Evolutionary conservation across 2,329 filamentous ascomycete species (phyloP).

Genomic region (Lecanoromycetidae sp.): DNA sequence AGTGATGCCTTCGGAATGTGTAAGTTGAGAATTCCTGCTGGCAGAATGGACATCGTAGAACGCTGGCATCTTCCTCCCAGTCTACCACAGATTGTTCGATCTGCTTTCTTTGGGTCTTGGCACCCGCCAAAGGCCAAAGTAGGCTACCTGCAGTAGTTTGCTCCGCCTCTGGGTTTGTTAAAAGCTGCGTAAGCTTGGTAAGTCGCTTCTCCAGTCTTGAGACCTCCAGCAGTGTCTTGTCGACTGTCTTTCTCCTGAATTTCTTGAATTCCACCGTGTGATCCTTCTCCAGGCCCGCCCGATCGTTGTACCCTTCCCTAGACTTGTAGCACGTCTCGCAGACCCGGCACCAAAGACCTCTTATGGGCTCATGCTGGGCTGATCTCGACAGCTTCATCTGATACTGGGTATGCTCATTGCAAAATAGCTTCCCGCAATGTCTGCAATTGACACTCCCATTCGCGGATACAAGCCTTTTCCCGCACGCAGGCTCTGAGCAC

Average conservation of each 20-base stretch:
- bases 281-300: conserved; percentile 56
- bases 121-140: conserved; percentile 46
- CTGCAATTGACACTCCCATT: conserved; percentile 86
- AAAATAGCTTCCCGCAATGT: conserved; percentile 85
- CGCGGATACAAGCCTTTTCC: conserved; percentile 61
- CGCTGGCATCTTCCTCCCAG: conserved; percentile 83
- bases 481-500: conserved; percentile 81
- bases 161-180: conserved; percentile 64
- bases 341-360: conserved; percentile 86
- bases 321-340: conserved; percentile 99
- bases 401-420: conserved; percentile 97
- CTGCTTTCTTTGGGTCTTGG: conserved; percentile 52
- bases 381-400: conserved; percentile 94
- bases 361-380: conserved; percentile 76
- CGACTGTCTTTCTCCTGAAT: conserved; percentile 64
- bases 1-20: conserved; percentile 88
- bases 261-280: conserved; percentile 59
- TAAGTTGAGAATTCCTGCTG: conserved; percentile 92
- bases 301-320: conserved; percentile 87
- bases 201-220: conserved; percentile 83
- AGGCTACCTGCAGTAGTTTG: conserved; percentile 41
- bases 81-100: conserved; percentile 86
- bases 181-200: conserved; percentile 73
- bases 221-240: conserved; percentile 76
- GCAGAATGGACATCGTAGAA: conserved; percentile 79